Conservation (phyloP, 208 protist genomes). For the Leishmania braziliensis region DNA sequence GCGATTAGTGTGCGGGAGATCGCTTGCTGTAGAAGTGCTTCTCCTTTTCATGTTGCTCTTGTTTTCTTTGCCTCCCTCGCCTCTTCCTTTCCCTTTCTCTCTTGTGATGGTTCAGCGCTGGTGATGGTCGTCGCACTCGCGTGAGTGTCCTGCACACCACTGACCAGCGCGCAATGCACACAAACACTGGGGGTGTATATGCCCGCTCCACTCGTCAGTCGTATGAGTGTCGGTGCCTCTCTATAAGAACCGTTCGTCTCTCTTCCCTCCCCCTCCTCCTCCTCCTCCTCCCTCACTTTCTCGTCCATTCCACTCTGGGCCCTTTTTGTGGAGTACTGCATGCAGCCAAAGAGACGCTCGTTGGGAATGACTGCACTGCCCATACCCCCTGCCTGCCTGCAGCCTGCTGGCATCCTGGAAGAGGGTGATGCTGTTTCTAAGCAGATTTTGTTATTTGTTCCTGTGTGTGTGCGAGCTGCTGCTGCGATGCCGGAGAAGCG, state of each 20-base stretch:
- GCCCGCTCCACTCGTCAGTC: not conserved
- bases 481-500: not conserved
- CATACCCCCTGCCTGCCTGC: not conserved
- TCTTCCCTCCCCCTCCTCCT: not conserved
- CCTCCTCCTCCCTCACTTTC: not conserved
- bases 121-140: not conserved
- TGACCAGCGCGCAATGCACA: not conserved
- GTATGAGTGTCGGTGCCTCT: not conserved
- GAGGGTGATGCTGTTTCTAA: not conserved
- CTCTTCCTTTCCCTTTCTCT: not conserved
- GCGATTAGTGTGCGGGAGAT: not conserved
- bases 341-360: not conserved
- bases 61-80: not conserved
- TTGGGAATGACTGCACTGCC: not conserved
- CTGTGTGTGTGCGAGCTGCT: not conserved
- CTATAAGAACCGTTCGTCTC: not conserved
- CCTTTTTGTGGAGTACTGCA: not conserved
- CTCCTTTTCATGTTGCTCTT: not conserved
- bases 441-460: not conserved
- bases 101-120: not conserved
- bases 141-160: not conserved
- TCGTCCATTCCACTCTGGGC: not conserved
- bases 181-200: not conserved
- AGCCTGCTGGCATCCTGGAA: not conserved
- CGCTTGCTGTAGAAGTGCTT: not conserved